Conservation (phyloP, 129 eudicot species). For the Smallanthus sonchifolius region DNA sequence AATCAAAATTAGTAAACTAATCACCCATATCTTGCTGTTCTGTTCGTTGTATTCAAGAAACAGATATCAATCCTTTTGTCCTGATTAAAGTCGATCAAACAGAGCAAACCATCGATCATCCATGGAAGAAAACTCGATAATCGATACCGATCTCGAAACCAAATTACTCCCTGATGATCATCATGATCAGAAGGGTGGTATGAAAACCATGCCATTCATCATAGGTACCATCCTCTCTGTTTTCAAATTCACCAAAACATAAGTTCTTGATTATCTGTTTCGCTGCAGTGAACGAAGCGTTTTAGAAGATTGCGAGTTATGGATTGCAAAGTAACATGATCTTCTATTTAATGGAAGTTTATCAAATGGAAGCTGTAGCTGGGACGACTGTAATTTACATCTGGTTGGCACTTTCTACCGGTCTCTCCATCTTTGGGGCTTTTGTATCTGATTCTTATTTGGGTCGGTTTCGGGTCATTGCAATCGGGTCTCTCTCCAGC, state of each 20-base stretch:
- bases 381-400: constrained; percentile 24
- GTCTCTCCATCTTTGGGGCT: constrained; percentile 40
- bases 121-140: constrained; percentile 22
- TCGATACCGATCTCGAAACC: constrained; percentile 5
- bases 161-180: constrained; percentile 12
- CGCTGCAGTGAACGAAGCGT: constrained; percentile 30
- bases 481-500: constrained; percentile 29
- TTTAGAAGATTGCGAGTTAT: constrained; percentile 37
- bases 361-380: constrained; percentile 37
- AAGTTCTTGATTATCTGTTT: neutral
- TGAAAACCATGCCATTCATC: constrained; percentile 40
- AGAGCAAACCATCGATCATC: neutral
- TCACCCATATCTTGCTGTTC: too few species aligned
- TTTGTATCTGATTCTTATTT: constrained; percentile 39
- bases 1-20: too few species aligned
- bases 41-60: too few species aligned
- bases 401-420: constrained; percentile 29
- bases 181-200: constrained; percentile 26
- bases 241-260: neutral
- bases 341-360: constrained; percentile 38
- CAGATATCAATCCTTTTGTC: too few species aligned
- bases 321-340: constrained; percentile 45
- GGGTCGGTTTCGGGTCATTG: constrained; percentile 50
- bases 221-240: constrained; percentile 19
- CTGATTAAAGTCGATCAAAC: too few species aligned